Evolutionary conservation across 352 stramenopile species (phyloP).

Genomic region (Phytopythium litorale): DNA sequence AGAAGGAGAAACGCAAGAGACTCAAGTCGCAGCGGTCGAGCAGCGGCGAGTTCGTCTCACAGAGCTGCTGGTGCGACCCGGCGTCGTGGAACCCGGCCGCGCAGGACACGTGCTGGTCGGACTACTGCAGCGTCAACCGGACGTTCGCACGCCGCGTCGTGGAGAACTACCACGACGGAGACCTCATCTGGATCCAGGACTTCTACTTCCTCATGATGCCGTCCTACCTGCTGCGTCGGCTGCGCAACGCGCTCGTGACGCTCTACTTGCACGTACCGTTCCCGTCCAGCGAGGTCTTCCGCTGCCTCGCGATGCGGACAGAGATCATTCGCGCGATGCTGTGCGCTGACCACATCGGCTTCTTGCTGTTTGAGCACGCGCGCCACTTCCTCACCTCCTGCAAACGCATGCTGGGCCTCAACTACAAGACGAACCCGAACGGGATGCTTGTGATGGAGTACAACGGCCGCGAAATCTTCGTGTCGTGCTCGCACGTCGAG

Average conservation of each 20-base stretch:
- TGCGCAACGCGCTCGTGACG: constrained; percentile 92
- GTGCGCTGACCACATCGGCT: constrained; percentile 91
- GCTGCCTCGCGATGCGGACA: constrained; percentile 89
- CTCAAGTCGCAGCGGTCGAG: not conserved
- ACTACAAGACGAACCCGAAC: constrained; percentile 88
- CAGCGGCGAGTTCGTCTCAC: constrained; percentile 7
- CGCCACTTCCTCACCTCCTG: constrained; percentile 91
- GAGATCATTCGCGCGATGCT: constrained; percentile 91
- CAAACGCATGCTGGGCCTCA: constrained; percentile 93
- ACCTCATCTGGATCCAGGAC: constrained; percentile 97
- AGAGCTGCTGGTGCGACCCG: constrained; percentile 46
- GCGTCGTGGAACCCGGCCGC: constrained; percentile 78
- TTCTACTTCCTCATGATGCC: constrained; percentile 98
- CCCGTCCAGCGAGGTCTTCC: constrained; percentile 97
- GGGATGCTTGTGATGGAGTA: constrained; percentile 93
- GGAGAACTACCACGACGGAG: constrained; percentile 72
- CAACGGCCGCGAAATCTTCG: constrained; percentile 94
- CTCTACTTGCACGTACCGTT: constrained; percentile 99
- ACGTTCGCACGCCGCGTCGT: constrained; percentile 51
- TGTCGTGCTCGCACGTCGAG: constrained; percentile 97
- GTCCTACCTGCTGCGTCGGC: constrained; percentile 92
- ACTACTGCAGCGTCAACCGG: constrained; percentile 80
- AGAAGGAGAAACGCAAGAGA: too few relatives aligned
- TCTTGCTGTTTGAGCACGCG: constrained; percentile 93
- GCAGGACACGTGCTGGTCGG: constrained; percentile 70